phyloP scores from a whole-genome alignment of 768 basidiomycete genomes.

The Tylopilus plumbeoviolaceoides region DNA sequence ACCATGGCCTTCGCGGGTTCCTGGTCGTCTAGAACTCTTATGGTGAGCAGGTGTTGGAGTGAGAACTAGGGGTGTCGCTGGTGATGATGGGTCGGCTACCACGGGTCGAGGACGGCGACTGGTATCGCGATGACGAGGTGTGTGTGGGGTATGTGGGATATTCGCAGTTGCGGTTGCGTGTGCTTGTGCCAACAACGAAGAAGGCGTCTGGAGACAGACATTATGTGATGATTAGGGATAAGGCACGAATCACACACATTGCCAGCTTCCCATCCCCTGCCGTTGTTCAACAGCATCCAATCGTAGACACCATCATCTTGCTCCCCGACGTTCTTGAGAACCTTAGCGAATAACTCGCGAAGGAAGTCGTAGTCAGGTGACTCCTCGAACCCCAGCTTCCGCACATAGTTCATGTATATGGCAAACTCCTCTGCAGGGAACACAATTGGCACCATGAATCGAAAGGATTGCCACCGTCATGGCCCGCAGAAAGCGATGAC shows the following conservation, averaged over 20 bases:
- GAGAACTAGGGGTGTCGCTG: constrained; percentile 56
- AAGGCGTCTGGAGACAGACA: constrained; percentile 35
- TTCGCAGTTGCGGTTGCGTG: constrained; percentile 57
- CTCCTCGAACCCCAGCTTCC: constrained; percentile 97
- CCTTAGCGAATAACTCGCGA: constrained; percentile 88
- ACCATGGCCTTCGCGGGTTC: constrained; percentile 43
- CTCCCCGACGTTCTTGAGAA: constrained; percentile 84
- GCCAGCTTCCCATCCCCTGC: constrained; percentile 93
- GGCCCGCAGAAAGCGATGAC: neutral
- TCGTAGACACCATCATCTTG: constrained; percentile 91
- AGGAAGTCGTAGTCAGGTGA: constrained; percentile 97
- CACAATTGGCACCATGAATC: neutral
- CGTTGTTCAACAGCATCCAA: constrained; percentile 93
- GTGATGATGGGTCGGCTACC: constrained; percentile 50
- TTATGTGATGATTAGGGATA: constrained; percentile 1
- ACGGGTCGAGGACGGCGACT: constrained; percentile 47
- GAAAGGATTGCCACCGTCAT: neutral
- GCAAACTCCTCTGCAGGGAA: constrained; percentile 74
- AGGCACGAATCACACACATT: constrained; percentile 50
- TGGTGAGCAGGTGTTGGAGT: constrained; percentile 65
- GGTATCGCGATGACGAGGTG: constrained; percentile 51
- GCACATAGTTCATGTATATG: constrained; percentile 99
- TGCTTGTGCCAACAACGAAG: constrained; percentile 43
- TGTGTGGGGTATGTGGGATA: constrained; percentile 53
- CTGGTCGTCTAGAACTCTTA: constrained; percentile 50